Percentiles rank a stretch among this genome's conserved stretches.
Conservation (phyloP, 768 basidiomycete genomes). For the Tylopilus rubrobrunneus region DNA sequence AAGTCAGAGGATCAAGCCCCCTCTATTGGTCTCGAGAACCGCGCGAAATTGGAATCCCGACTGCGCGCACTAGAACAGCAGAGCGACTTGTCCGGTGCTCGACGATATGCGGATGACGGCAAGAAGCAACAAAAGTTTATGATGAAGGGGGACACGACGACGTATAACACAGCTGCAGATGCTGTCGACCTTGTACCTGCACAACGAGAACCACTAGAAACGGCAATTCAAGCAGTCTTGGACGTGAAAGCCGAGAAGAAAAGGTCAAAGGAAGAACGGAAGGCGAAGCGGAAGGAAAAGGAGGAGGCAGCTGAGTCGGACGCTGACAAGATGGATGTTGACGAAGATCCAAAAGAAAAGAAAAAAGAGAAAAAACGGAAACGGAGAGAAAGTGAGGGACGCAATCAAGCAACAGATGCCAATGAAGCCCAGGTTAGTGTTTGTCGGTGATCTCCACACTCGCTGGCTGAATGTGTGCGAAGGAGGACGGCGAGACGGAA, state of each 20-base stretch:
- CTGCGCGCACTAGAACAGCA: conserved; percentile 86
- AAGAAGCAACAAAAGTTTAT: conserved; percentile 79
- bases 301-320: conserved; percentile 41
- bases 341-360: conserved; percentile 35
- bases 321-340: conserved; percentile 43
- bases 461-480: conserved; percentile 4
- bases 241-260: conserved; percentile 89
- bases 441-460: conserved; percentile 3
- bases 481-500: conserved; percentile 65
- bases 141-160: conserved; percentile 72
- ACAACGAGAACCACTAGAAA: conserved; percentile 75
- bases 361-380: conserved; percentile 42
- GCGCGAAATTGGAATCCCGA: conserved; percentile 92
- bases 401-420: conserved; percentile 37
- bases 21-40: conserved; percentile 88
- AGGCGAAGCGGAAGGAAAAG: conserved; percentile 63
- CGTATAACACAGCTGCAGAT: conserved; percentile 87
- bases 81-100: conserved; percentile 66
- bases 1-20: conserved; percentile 82
- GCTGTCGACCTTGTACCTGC: conserved; percentile 80
- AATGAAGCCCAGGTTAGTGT: conserved; percentile 39
- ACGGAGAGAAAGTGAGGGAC: conserved; percentile 56
- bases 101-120: conserved; percentile 56
- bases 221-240: conserved; percentile 67
- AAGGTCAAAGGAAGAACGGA: conserved; percentile 73